Percentiles rank a stretch among this genome's conserved stretches.
phyloP scores from a whole-genome alignment of 2,329 filamentous ascomycete genomes.

The Tolypocladium tropicale region DNA sequence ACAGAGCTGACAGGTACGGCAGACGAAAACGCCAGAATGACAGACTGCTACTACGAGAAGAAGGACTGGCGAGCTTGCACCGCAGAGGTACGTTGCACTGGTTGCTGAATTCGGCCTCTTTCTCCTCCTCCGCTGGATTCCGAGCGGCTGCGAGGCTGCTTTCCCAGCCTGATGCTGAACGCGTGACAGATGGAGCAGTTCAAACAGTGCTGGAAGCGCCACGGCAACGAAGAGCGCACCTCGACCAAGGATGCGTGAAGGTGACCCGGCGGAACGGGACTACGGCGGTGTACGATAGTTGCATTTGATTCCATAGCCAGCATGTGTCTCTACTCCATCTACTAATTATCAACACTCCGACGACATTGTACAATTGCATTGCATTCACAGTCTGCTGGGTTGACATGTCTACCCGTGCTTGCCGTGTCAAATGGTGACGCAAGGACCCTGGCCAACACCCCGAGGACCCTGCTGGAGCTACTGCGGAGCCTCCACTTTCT shows the following conservation, averaged over 20 bases:
- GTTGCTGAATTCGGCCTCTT: background rate
- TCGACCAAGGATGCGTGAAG: slow-evolving; percentile 54
- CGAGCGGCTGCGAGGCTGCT: background rate
- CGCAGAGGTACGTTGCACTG: slow-evolving; percentile 58
- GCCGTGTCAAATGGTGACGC: background rate
- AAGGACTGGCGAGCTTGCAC: slow-evolving; percentile 91
- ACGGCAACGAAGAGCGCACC: slow-evolving; percentile 79
- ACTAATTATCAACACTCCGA: background rate
- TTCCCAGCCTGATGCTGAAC: background rate
- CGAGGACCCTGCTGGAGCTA: background rate
- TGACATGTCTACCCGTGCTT: background rate
- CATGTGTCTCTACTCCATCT: background rate
- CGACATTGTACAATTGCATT: background rate
- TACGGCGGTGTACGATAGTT: background rate
- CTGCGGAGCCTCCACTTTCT: background rate
- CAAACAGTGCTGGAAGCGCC: slow-evolving; percentile 80
- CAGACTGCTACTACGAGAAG: slow-evolving; percentile 91
- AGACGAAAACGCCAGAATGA: slow-evolving; percentile 87
- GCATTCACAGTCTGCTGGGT: background rate
- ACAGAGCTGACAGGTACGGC: slow-evolving; percentile 2
- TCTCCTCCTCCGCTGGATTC: background rate
- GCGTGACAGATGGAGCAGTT: slow-evolving; percentile 72
- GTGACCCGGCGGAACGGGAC: background rate
- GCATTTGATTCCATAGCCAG: background rate
- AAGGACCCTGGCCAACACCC: background rate